Conservation (phyloP, 1,284 basidiomycete genomes). For the Cystobasidiaceae sp. region DNA sequence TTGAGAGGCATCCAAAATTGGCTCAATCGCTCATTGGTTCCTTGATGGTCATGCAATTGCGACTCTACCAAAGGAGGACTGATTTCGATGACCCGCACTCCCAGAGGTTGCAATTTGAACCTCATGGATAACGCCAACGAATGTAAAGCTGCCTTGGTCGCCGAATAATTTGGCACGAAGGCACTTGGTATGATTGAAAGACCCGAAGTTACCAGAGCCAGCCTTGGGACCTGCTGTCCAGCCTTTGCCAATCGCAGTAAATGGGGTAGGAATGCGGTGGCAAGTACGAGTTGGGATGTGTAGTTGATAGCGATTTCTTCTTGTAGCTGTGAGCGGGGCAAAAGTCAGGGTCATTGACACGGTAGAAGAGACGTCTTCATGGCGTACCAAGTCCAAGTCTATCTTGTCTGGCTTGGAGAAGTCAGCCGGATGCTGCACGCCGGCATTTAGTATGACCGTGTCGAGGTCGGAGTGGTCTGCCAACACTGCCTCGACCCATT, state of each 20-base stretch:
- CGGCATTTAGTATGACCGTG: constrained; percentile 53
- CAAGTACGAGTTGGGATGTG: constrained; percentile 53
- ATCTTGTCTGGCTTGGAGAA: constrained; percentile 54
- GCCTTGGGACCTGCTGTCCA: constrained; percentile 48
- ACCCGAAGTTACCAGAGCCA: constrained; percentile 56
- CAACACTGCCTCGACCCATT: constrained; percentile 47
- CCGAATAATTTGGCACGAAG: constrained; percentile 50
- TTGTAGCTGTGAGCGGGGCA: too few species aligned
- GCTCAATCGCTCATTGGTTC: constrained; percentile 18
- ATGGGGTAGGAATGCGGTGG: constrained; percentile 56
- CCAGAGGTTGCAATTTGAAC: constrained; percentile 52
- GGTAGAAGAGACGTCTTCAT: not conserved
- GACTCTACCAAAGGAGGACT: constrained; percentile 52
- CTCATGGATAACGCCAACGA: constrained; percentile 55
- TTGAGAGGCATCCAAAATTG: constrained; percentile 54
- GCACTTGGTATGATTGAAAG: constrained; percentile 53
- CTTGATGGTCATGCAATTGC: constrained; percentile 55
- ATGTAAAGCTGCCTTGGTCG: constrained; percentile 61
- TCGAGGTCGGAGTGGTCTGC: constrained; percentile 57
- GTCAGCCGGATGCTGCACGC: constrained; percentile 55
- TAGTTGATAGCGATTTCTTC: constrained; percentile 59
- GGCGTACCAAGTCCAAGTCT: constrained; percentile 47
- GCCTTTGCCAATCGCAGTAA: constrained; percentile 51
- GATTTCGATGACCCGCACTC: constrained; percentile 58
- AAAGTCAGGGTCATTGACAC: not conserved